phyloP scores from a whole-genome alignment of 495 filamentous ascomycete species.

The Cladorrhinum samala region DNA sequence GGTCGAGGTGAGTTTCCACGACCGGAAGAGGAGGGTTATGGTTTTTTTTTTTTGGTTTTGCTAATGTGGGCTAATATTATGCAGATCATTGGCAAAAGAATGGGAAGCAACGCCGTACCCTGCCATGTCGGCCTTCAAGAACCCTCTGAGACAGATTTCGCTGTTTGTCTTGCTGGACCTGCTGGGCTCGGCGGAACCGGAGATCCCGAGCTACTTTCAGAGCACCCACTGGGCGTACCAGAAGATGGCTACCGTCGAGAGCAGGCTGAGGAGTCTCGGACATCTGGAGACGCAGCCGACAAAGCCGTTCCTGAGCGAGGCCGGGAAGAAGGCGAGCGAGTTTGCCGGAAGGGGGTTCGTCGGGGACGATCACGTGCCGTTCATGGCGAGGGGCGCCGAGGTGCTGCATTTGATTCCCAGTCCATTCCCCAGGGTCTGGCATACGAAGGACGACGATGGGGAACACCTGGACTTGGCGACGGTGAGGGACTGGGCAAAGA shows the following conservation, averaged over 20 bases:
- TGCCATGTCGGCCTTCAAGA: slow-evolving; percentile 63
- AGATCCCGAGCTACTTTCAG: slow-evolving; percentile 71
- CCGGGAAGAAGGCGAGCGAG: slow-evolving; percentile 44
- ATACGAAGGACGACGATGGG: slow-evolving; percentile 71
- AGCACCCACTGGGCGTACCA: slow-evolving; percentile 89
- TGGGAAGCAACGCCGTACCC: slow-evolving; percentile 69
- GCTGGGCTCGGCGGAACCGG: slow-evolving; percentile 61
- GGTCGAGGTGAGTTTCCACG: slow-evolving; percentile 49
- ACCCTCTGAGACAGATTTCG: slow-evolving; percentile 64
- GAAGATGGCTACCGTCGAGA: slow-evolving; percentile 60
- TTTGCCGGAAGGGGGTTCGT: slow-evolving; percentile 37
- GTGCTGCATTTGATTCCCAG: slow-evolving; percentile 77
- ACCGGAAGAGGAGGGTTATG: not conserved
- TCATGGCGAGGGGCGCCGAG: slow-evolving; percentile 70
- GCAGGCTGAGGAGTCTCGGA: slow-evolving; percentile 52
- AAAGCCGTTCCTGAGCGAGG: slow-evolving; percentile 43
- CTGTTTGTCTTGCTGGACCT: slow-evolving; percentile 85
- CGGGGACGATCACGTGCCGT: slow-evolving; percentile 82
- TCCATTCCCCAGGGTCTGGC: slow-evolving; percentile 77
- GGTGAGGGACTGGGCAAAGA: slow-evolving; percentile 75
- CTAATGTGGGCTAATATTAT: too few species aligned
- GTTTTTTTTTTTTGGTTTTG: too few species aligned
- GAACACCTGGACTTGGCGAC: slow-evolving; percentile 73
- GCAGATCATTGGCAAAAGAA: slow-evolving; percentile 60
- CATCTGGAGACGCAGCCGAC: slow-evolving; percentile 30